Evolutionary conservation across 2,329 filamentous ascomycete genomes (phyloP), one percentile per base, ranked within the genome.

Genomic region (Colletotrichum salicis): DNA sequence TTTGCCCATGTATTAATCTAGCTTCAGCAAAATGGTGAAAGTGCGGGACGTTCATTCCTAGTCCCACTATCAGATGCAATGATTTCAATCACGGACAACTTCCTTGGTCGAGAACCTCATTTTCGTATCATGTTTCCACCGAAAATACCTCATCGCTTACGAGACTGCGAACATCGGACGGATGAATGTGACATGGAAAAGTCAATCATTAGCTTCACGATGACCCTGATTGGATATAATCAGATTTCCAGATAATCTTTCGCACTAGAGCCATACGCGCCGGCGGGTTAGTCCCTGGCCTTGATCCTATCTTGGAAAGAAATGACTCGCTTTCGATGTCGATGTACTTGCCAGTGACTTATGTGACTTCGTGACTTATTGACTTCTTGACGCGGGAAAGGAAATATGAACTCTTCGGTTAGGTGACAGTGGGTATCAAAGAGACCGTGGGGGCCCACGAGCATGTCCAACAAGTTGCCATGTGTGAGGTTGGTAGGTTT

Each of bases 211-310:
- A 24, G 37, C 12, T 19, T 27, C 41, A 31, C 27, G 37, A 41
- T 60, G 27, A 13, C 24, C 29, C 15, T 52, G 56, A 60, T 59
- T 66, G 64, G 64, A 66, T 66, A 55, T 66, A 51, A 66, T 66
- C 64, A 58, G 64, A 66, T 60, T 41, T 31, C 19, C 4, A 60
- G 64, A 60, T 60, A 59, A 60, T 48, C 37, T 41, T 41, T 41
- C 13, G 37, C 15, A 15, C 37, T 41, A 41, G 37, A 41, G 37
- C 37, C 15, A 41, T 15, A 41, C 37, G 7, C 41, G 41, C 41
- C 41, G 19, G 41, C 11, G 41, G 41, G 41, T 22, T 48, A 48
- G 41, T 8, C 8, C 19, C 41, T 22, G 41, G 41, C 19, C 41
- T 22, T 19, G 41, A 48, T 48, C 41, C 19, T 48, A 48, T 48